These are phyloP conservation scores for Penicillium capsulatum DNA, from an alignment of 2,329 filamentous ascomycete genomes.

Conservation along the genomic window DNA sequence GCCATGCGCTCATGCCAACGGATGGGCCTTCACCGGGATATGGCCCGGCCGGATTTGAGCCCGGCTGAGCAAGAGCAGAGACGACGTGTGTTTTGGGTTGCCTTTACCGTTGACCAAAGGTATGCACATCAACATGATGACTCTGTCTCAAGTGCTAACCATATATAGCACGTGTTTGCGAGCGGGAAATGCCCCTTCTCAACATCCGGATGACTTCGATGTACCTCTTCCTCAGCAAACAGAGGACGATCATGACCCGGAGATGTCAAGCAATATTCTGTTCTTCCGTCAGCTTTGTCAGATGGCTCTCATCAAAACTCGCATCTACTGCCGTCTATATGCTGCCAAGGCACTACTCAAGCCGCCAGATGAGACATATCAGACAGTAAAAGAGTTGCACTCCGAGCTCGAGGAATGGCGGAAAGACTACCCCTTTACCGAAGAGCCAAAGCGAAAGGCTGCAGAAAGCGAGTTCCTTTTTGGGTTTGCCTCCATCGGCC, in stretches of 20 bases:
- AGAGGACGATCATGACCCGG: conserved; percentile 79
- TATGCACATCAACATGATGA: conserved; percentile 25
- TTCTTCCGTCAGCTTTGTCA: conserved; percentile 90
- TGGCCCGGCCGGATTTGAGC: conserved; percentile 82
- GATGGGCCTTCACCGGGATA: conserved; percentile 87
- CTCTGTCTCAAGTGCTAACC: neutral
- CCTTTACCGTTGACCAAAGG: conserved; percentile 67
- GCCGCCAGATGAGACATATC: conserved; percentile 72
- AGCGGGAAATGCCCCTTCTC: conserved; percentile 61
- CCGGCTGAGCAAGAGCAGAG: conserved; percentile 85
- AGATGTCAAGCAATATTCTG: conserved; percentile 81
- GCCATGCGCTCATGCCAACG: conserved; percentile 84
- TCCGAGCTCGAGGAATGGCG: conserved; percentile 86
- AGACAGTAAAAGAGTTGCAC: conserved; percentile 86
- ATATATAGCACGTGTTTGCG: conserved; percentile 57
- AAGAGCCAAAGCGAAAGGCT: conserved; percentile 83
- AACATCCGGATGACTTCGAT: conserved; percentile 79
- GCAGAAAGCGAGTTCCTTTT: conserved; percentile 80
- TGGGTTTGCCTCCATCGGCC: conserved; percentile 81
- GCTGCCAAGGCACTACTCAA: conserved; percentile 83
- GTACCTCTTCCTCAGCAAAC: conserved; percentile 85
- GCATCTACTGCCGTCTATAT: conserved; percentile 84
- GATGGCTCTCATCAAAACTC: conserved; percentile 81
- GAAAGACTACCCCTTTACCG: conserved; percentile 80
- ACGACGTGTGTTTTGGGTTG: conserved; percentile 70